Conservation (phyloP, 805 yeast genomes). For the Yamadazyma endophytica region DNA sequence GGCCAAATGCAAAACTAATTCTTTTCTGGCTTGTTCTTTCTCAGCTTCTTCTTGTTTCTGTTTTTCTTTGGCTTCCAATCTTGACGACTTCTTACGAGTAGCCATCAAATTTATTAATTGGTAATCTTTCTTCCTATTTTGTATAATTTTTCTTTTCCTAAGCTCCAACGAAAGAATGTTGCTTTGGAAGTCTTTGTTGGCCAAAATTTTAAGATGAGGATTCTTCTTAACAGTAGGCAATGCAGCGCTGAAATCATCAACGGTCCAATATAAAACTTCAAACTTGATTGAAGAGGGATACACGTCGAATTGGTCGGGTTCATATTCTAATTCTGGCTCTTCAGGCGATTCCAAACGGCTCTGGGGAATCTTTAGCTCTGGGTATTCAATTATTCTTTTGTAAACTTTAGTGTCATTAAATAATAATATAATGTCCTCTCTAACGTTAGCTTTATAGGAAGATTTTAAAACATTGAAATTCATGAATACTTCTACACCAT, state of each 20-base stretch:
- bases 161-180: conserved; percentile 30
- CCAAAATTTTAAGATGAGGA: conserved; percentile 2
- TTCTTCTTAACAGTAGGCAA: conserved; percentile 17
- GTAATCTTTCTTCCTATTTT: conserved; percentile 56
- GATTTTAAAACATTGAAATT: conserved; percentile 7
- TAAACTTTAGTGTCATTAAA: conserved; percentile 54
- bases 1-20: conserved; percentile 41
- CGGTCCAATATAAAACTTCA: conserved; percentile 26
- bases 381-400: conserved; percentile 24
- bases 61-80: conserved; percentile 62
- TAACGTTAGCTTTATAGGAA: not conserved
- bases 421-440: conserved; percentile 32
- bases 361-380: conserved; percentile 28
- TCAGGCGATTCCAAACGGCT: conserved; percentile 30
- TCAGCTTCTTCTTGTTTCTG: conserved; percentile 51
- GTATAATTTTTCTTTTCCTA: conserved; percentile 49
- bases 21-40: conserved; percentile 24
- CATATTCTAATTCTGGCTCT: conserved; percentile 25
- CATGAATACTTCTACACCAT: conserved; percentile 16
- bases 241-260: conserved; percentile 25
- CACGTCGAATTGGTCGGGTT: conserved; percentile 31
- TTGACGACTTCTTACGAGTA: conserved; percentile 68
- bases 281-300: conserved; percentile 17
- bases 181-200: conserved; percentile 6
- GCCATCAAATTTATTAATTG: conserved; percentile 61